These are phyloP conservation scores for Ulota crispa DNA, from an alignment of 225 moss, liverwort and hornwort genomes.

Conservation along the genomic window DNA sequence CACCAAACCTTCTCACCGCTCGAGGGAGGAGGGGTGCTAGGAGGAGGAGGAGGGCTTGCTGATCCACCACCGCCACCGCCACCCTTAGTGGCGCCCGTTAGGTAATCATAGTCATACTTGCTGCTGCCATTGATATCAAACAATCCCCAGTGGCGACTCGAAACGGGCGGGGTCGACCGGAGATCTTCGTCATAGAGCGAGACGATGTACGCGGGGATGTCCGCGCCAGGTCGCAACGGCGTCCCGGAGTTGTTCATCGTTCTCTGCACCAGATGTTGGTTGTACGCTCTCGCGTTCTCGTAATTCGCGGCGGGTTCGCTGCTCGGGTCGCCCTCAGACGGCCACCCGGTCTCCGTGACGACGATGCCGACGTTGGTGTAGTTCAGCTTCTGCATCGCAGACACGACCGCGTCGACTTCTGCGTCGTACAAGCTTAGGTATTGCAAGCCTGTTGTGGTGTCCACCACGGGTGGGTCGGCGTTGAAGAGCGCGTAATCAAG, in stretches of 20 bases:
- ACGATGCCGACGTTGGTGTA: constrained; percentile 49
- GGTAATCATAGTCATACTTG: constrained; percentile 44
- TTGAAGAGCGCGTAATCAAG: constrained; percentile 75
- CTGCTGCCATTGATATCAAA: constrained; percentile 42
- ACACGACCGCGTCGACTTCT: constrained; percentile 73
- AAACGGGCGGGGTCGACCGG: constrained; percentile 35
- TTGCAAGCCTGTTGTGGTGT: constrained; percentile 48
- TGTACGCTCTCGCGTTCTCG: constrained; percentile 61
- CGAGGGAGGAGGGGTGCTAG: constrained; percentile 10
- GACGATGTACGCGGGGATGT: constrained; percentile 69
- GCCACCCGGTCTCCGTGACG: constrained; percentile 90
- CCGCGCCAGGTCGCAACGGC: constrained; percentile 51
- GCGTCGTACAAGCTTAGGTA: constrained; percentile 82
- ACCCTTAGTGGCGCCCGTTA: constrained; percentile 25
- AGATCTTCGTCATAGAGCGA: constrained; percentile 52
- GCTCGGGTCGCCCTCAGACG: constrained; percentile 57
- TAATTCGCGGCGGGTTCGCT: constrained; percentile 58
- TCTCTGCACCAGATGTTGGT: constrained; percentile 69
- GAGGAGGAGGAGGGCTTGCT: constrained; percentile 17
- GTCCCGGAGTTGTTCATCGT: constrained; percentile 60
- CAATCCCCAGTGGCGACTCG: constrained; percentile 49
- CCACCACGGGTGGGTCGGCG: constrained; percentile 44
- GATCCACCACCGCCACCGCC: constrained; percentile 9
- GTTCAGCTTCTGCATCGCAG: constrained; percentile 68
- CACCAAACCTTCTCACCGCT: constrained; percentile 36